A percentile compares a stretch with the other conserved stretches of the same genome.
These are phyloP conservation scores for Magnolia kwangsiensis DNA, from an alignment of 164 flowering plant genomes.

Conservation along the genomic window DNA sequence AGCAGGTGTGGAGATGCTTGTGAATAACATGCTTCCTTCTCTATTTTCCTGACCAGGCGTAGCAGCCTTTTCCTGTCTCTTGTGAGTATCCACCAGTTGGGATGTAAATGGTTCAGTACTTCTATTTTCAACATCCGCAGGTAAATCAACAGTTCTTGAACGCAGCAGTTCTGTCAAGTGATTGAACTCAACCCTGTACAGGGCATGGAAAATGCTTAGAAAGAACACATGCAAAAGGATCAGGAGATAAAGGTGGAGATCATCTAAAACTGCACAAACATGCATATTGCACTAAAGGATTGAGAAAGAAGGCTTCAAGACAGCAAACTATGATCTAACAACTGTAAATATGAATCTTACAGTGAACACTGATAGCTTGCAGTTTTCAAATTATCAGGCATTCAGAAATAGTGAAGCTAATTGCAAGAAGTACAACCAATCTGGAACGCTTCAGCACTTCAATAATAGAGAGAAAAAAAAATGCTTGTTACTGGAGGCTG, in stretches of 20 bases:
- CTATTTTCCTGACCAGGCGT: slow-evolving; percentile 1
- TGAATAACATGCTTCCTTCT: background rate
- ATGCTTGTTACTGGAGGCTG: too few relatives aligned
- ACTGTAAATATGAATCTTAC: background rate
- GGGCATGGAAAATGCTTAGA: slow-evolving; percentile 2
- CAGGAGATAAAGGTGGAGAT: background rate
- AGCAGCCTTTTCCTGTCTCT: slow-evolving; percentile 1
- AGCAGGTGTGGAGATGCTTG: slow-evolving; percentile 27
- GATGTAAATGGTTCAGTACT: slow-evolving; percentile 28
- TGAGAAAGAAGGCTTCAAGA: background rate
- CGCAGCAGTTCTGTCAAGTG: slow-evolving; percentile 62
- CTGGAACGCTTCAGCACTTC: too few relatives aligned
- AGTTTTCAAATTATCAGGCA: too few relatives aligned
- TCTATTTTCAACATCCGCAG: slow-evolving; percentile 27
- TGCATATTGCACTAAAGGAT: background rate
- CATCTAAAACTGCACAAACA: background rate
- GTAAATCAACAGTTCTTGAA: slow-evolving; percentile 48
- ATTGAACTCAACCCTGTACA: slow-evolving; percentile 70
- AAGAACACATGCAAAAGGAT: background rate
- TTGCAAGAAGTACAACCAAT: too few relatives aligned
- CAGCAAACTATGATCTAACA: background rate
- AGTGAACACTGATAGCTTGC: too few relatives aligned
- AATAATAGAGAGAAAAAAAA: too few relatives aligned
- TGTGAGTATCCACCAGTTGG: slow-evolving; percentile 13
- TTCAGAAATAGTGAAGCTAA: too few relatives aligned